These are phyloP conservation scores for Quercus parvula DNA, from an alignment of 306 rosid genomes.

Conservation along the genomic window DNA sequence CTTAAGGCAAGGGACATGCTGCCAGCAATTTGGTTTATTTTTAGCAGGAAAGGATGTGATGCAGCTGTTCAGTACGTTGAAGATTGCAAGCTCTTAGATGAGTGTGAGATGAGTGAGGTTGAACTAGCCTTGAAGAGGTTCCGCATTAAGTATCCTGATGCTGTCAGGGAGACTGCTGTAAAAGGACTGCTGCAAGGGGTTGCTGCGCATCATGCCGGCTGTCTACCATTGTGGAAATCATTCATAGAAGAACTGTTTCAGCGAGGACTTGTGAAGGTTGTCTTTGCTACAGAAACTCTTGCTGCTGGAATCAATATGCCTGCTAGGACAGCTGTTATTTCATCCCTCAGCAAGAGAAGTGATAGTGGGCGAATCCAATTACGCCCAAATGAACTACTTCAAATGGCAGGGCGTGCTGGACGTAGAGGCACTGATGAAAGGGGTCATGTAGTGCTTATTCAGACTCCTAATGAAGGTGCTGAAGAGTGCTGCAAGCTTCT, in stretches of 20 bases:
- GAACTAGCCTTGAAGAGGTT: slow-evolving; percentile 85
- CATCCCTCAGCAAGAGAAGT: slow-evolving; percentile 84
- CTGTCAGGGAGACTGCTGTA: slow-evolving; percentile 80
- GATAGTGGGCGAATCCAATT: slow-evolving; percentile 65
- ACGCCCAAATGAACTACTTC: slow-evolving; percentile 87
- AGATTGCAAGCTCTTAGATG: slow-evolving; percentile 75
- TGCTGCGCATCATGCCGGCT: slow-evolving; percentile 99
- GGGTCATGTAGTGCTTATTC: slow-evolving; percentile 89
- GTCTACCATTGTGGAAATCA: slow-evolving; percentile 94
- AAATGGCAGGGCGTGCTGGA: slow-evolving; percentile 99
- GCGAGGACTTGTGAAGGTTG: slow-evolving; percentile 92
- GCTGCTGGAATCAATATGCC: slow-evolving; percentile 99
- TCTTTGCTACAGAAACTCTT: slow-evolving; percentile 94
- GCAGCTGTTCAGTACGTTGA: slow-evolving; percentile 85
- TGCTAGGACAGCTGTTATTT: slow-evolving; percentile 87
- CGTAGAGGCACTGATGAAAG: slow-evolving; percentile 86
- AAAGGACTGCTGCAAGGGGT: slow-evolving; percentile 84
- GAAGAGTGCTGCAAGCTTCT: slow-evolving; percentile 93
- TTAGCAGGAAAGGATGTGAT: slow-evolving; percentile 99
- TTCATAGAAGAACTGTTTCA: slow-evolving; percentile 93
- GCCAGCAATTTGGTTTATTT: slow-evolving; percentile 97
- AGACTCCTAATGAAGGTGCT: slow-evolving; percentile 85
- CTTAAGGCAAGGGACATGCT: slow-evolving; percentile 83
- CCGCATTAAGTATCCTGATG: slow-evolving; percentile 86
- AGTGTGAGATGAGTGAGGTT: slow-evolving; percentile 80